Percentiles rank a stretch among this genome's conserved stretches.
Conservation (phyloP, 192 early-diverging fungal genomes). For the Glomus cerebriforme region DNA sequence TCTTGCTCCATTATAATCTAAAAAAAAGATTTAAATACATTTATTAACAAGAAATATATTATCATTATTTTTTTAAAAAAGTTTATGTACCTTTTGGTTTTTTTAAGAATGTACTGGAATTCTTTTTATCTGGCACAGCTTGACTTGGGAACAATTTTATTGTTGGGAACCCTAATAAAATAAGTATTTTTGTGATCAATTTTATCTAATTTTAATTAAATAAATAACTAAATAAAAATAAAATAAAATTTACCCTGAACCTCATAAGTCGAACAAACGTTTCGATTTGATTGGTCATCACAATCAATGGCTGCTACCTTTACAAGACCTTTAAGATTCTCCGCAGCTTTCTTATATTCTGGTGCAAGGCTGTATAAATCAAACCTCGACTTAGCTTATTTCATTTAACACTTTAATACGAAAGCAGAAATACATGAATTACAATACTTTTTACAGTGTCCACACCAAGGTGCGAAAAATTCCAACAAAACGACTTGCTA, state of each 20-base stretch:
- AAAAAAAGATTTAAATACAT: slow-evolving; percentile 32
- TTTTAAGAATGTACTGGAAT: slow-evolving; percentile 36
- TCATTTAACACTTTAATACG: background rate
- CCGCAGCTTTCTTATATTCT: slow-evolving; percentile 87
- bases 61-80: background rate
- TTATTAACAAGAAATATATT: background rate
- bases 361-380: slow-evolving; percentile 63
- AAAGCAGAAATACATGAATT: background rate
- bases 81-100: slow-evolving; percentile 38
- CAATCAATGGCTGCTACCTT: slow-evolving; percentile 92
- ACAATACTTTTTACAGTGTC: slow-evolving; percentile 81
- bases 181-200: background rate
- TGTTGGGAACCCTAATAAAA: slow-evolving; percentile 74
- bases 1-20: slow-evolving; percentile 75
- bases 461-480: slow-evolving; percentile 98
- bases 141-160: slow-evolving; percentile 74
- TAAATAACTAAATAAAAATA: background rate
- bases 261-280: slow-evolving; percentile 74
- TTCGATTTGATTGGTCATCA: slow-evolving; percentile 78
- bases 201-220: background rate
- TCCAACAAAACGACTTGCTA: slow-evolving; percentile 84
- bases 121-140: slow-evolving; percentile 49
- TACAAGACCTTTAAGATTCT: slow-evolving; percentile 79
- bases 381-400: background rate
- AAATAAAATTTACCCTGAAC: slow-evolving; percentile 66